Conservation (phyloP, 208 protist genomes). For the Leishmania lainsoni region DNA sequence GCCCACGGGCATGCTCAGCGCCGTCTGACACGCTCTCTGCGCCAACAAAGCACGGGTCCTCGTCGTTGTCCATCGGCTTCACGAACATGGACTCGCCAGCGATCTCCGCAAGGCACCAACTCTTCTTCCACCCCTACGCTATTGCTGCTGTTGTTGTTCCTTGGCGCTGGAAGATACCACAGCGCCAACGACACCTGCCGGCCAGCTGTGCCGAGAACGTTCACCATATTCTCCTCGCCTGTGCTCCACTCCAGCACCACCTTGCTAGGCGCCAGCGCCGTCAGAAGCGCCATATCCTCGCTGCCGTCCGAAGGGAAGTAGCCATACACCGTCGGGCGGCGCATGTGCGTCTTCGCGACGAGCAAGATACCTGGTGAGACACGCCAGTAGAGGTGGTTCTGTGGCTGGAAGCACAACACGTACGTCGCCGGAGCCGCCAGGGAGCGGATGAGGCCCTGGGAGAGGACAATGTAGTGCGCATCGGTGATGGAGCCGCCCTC, state of each 20-base stretch:
- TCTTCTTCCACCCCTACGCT: slow-evolving; percentile 10
- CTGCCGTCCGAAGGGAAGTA: slow-evolving; percentile 74
- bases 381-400: slow-evolving; percentile 50
- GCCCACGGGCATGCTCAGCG: slow-evolving; percentile 31
- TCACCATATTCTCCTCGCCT: slow-evolving; percentile 40
- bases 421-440: slow-evolving; percentile 45
- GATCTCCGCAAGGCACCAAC: slow-evolving; percentile 53
- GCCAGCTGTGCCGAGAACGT: slow-evolving; percentile 63
- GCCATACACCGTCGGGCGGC: slow-evolving; percentile 43
- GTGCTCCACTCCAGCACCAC: slow-evolving; percentile 56
- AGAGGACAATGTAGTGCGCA: slow-evolving; percentile 51
- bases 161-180: slow-evolving; percentile 36
- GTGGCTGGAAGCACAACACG: slow-evolving; percentile 70
- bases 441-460: slow-evolving; percentile 46
- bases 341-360: slow-evolving; percentile 43
- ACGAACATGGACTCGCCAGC: slow-evolving; percentile 70
- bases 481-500: slow-evolving; percentile 15
- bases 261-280: slow-evolving; percentile 62
- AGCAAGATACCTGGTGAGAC: slow-evolving; percentile 45
- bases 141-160: slow-evolving; percentile 8
- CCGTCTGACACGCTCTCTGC: slow-evolving; percentile 41
- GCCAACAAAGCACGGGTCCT: slow-evolving; percentile 70
- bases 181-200: slow-evolving; percentile 58
- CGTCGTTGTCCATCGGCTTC: slow-evolving; percentile 62
- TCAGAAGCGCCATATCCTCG: slow-evolving; percentile 54